Base-by-base conservation (phyloP, 345 rosid genomes). In the Syzygium oleosum region DNA sequence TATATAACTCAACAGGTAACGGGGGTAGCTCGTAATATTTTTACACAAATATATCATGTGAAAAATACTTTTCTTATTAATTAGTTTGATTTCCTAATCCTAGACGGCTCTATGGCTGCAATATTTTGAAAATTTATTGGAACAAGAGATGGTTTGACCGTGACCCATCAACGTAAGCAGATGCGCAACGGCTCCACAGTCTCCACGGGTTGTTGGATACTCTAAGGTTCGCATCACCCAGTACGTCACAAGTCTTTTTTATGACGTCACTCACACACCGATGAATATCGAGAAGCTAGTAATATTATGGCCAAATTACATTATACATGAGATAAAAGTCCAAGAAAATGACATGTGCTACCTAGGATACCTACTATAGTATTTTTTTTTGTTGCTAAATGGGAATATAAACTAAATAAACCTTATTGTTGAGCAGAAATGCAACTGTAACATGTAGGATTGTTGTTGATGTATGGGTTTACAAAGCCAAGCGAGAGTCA, bases 401-500 rank as follows among this genome's bases (percentile, higher is more conserved):
- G 21, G 15, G 77, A 63, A 63, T 63, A 17, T 1, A 29, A 63
- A n/a, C 1, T 63, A 63, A 29, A 63, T 29, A 63, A 63, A 29
- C 41, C 38, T 34, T 63, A 63, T 1, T 7, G 73, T 63, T 63
- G 77, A 63, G 77, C 77, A 63, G 41, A 63, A 29, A 63, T 0
- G 5, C 0, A 29, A 63, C 29, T 63, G 41, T 63, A 63, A 3
- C 77, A 29, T 29, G 77, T 38, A 43, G 46, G 46, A 43, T 43
- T 43, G 7, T 43, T 43, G 46, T 63, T 63, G 38, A 63, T 63
- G 21, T 63, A 29, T 29, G 38, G 77, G 77, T 14, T n/a, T 1
- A 29, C 31, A 63, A 0, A 63, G 0, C 38, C 38, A 29, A 63
- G 21, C 38, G 15, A n/a, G 38, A 0, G 77, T 0, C 77, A 29